Conservation (phyloP, 2,329 filamentous ascomycete genomes). For the Cordyceps cicadae region DNA sequence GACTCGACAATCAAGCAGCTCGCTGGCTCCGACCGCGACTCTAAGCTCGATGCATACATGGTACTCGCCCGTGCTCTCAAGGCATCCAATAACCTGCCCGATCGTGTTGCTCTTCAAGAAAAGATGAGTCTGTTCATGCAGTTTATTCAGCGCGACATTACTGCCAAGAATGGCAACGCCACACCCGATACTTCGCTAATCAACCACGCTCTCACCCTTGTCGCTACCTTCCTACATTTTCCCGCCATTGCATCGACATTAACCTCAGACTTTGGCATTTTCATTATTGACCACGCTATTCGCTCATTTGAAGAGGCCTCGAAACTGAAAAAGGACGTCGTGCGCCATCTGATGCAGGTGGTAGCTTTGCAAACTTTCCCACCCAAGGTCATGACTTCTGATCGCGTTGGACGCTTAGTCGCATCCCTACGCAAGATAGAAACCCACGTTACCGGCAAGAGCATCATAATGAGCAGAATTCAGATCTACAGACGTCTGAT, state of each 20-base stretch:
- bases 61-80: constrained; percentile 69
- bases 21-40: constrained; percentile 61
- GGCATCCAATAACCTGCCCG: constrained; percentile 73
- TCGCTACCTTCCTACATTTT: constrained; percentile 69
- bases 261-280: constrained; percentile 68
- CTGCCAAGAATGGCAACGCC: constrained; percentile 48
- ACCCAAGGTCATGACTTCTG: constrained; percentile 61
- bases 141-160: constrained; percentile 77
- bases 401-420: constrained; percentile 64
- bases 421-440: constrained; percentile 64
- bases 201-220: constrained; percentile 68
- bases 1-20: constrained; percentile 79
- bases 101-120: constrained; percentile 60
- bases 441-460: constrained; percentile 67
- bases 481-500: constrained; percentile 72
- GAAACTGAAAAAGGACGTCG: constrained; percentile 62
- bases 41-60: constrained; percentile 77
- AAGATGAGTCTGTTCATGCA: constrained; percentile 72
- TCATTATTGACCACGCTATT: constrained; percentile 74
- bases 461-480: constrained; percentile 68
- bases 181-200: constrained; percentile 59
- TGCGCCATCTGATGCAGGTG: constrained; percentile 72
- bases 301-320: constrained; percentile 59
- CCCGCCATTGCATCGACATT: constrained; percentile 62
- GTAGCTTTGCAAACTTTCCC: constrained; percentile 74